A percentile compares a stretch with the other conserved stretches of the same genome.
Conservation (phyloP, 805 yeast genomes). For the Saccharomycopsis guyanensis region DNA sequence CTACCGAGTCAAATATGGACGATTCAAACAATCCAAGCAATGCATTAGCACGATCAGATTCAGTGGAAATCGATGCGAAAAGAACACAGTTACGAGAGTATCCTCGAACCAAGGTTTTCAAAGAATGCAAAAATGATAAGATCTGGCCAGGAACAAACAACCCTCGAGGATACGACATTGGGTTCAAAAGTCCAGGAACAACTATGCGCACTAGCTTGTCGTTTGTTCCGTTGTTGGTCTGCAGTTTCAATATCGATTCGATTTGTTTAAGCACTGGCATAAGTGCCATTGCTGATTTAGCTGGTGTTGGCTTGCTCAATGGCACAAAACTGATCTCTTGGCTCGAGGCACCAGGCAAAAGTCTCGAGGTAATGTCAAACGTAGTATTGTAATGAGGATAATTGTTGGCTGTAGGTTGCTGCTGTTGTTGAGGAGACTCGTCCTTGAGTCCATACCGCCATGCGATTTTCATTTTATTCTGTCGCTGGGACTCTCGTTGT, state of each 20-base stretch:
- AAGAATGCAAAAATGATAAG: slow-evolving; percentile 52
- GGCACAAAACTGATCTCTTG: slow-evolving; percentile 55
- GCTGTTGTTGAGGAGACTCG: slow-evolving; percentile 25
- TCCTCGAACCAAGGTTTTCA: slow-evolving; percentile 46
- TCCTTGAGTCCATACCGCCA: slow-evolving; percentile 77
- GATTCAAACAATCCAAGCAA: slow-evolving; percentile 48
- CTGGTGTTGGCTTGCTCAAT: slow-evolving; percentile 23
- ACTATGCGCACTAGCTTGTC: slow-evolving; percentile 53
- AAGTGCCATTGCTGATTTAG: not conserved
- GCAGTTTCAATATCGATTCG: slow-evolving; percentile 34
- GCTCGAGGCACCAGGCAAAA: slow-evolving; percentile 58
- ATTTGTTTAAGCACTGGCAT: slow-evolving; percentile 34
- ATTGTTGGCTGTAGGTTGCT: slow-evolving; percentile 23
- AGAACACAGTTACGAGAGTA: slow-evolving; percentile 41
- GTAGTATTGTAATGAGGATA: slow-evolving; percentile 52
- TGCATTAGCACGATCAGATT: slow-evolving; percentile 25
- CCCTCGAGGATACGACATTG: slow-evolving; percentile 57
- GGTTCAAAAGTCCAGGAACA: slow-evolving; percentile 74
- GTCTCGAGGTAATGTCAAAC: slow-evolving; percentile 69
- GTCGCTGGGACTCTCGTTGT: slow-evolving; percentile 25
- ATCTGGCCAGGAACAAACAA: slow-evolving; percentile 39
- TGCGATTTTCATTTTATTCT: slow-evolving; percentile 69
- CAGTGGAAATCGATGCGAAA: slow-evolving; percentile 47
- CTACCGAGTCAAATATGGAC: slow-evolving; percentile 52
- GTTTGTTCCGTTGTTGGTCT: slow-evolving; percentile 23